Conservation (phyloP, 768 basidiomycete species). For the Auricularia sp. region DNA sequence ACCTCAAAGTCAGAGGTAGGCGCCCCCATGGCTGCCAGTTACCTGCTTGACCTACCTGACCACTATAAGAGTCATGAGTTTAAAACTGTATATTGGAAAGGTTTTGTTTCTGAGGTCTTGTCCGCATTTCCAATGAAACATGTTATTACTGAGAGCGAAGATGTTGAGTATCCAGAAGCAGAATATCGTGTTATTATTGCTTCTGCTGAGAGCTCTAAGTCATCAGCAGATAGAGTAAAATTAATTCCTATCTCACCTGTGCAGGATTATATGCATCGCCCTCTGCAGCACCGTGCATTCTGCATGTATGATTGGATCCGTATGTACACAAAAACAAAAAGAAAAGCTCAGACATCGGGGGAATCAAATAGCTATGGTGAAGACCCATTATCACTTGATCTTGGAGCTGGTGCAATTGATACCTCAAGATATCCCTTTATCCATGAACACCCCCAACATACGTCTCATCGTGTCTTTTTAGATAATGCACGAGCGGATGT, state of each 20-base stretch:
- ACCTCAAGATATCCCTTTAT: not conserved
- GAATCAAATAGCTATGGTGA: not conserved
- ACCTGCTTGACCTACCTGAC: not conserved
- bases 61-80: slow-evolving; percentile 2
- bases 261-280: slow-evolving; percentile 21
- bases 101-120: not conserved
- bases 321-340: not conserved
- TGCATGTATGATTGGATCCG: slow-evolving; percentile 23
- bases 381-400: not conserved
- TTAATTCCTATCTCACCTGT: not conserved
- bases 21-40: not conserved
- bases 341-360: not conserved
- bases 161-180: too few relatives aligned
- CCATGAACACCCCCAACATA: not conserved
- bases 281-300: slow-evolving; percentile 12
- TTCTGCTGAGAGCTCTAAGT: not conserved
- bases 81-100: not conserved
- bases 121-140: not conserved
- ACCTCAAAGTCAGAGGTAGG: not conserved
- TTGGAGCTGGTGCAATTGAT: not conserved
- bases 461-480: not conserved
- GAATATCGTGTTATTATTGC: too few relatives aligned
- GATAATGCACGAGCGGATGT: not conserved
- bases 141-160: not conserved
- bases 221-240: not conserved